A percentile compares a stretch with the other conserved stretches of the same genome.
Conservation (phyloP, 106 monocot species). For the Dendrobium huoshanense region DNA sequence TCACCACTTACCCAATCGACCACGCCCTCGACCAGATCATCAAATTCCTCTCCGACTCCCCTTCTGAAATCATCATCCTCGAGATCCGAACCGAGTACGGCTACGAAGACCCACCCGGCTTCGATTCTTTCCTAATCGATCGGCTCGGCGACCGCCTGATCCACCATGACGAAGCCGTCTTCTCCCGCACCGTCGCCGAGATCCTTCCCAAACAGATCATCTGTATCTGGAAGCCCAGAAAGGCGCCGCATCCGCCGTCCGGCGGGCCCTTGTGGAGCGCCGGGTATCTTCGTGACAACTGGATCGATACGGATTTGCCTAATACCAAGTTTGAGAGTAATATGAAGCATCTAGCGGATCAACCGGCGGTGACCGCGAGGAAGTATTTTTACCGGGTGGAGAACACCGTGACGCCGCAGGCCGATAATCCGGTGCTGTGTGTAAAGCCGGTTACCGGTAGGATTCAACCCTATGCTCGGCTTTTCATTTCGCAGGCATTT, state of each 20-base stretch:
- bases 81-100: slow-evolving; percentile 93
- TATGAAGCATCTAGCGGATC: slow-evolving; percentile 51
- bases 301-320: slow-evolving; percentile 92
- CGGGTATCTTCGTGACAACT: slow-evolving; percentile 60
- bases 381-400: slow-evolving; percentile 88
- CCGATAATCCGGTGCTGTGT: slow-evolving; percentile 73
- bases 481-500: slow-evolving; percentile 74
- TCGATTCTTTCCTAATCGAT: slow-evolving; percentile 55
- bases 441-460: slow-evolving; percentile 61
- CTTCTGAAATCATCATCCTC: slow-evolving; percentile 62
- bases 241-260: slow-evolving; percentile 36
- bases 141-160: slow-evolving; percentile 59
- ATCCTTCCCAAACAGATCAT: slow-evolving; percentile 65
- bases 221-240: slow-evolving; percentile 86
- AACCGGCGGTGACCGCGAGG: slow-evolving; percentile 34
- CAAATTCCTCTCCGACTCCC: slow-evolving; percentile 50
- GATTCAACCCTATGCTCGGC: slow-evolving; percentile 55
- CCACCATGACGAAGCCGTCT: slow-evolving; percentile 61
- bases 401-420: slow-evolving; percentile 89
- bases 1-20: slow-evolving; percentile 62
- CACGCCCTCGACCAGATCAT: slow-evolving; percentile 47
- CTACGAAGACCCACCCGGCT: slow-evolving; percentile 65
- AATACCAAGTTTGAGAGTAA: slow-evolving; percentile 88
- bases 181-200: slow-evolving; percentile 64
- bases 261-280: slow-evolving; percentile 35